Evolutionary conservation across 108 stramenopile genomes (phyloP), one percentile per base, ranked within the genome.

Genomic region (Skeletonema potamos): DNA sequence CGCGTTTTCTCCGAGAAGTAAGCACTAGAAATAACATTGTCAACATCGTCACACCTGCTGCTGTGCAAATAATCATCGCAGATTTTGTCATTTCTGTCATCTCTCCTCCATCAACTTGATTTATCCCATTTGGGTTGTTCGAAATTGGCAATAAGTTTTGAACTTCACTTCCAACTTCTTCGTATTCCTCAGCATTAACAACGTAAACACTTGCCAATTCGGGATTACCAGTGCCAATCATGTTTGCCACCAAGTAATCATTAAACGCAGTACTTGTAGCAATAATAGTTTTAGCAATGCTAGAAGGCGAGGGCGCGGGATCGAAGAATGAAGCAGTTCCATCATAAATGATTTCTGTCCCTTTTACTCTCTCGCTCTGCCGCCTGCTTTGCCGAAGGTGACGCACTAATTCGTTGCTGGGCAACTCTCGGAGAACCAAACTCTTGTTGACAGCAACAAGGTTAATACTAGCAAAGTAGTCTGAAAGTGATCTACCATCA

Each of bases 181-280:
- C 22, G 22, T 51, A 20, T 51, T 22, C 22, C 22, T 51, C 73
- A 10, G 65, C 65, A 18, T 59, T 27, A 57, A 74, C 73, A 48
- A 60, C 18, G 32, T 51, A 27, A 6, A 74, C 59, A 33, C 59
- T 43, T 44, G 26, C 36, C 54, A 74, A 39, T 43, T 74, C 73
- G 27, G 39, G 15, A 10, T 74, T 32, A 0, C 65, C 65, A 37
- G 64, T 66, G 18, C 11, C 56, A 41, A 55, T 58, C 22, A 74
- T 66, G 27, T 66, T 48, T 13, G 65, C 51, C 32, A 74, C 73
- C 2, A 74, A 30, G 15, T 74, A 56, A 57, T 74, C 32, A 43
- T 66, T 74, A 48, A 48, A 51, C 26, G 33, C 41, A 33, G 58
- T 36, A 29, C 64, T 56, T 39, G 60, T 46, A 26, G 44, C 54